phyloP scores from a whole-genome alignment of 2,329 filamentous ascomycete species.

The Cladosporium sp. region DNA sequence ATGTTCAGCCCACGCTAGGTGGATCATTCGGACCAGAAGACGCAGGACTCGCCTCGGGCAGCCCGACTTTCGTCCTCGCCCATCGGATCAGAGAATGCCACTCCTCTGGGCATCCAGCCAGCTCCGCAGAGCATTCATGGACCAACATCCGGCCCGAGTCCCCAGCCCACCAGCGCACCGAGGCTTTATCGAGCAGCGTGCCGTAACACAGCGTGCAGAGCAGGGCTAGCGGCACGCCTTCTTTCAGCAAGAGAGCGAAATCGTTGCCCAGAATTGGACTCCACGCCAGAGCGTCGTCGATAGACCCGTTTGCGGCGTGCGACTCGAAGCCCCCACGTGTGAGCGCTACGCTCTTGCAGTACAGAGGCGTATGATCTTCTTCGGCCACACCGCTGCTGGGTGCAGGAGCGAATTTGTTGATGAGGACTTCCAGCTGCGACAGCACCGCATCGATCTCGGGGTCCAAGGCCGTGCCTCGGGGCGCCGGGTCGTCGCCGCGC shows the following conservation, averaged over 20 bases:
- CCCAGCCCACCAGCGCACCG: not conserved
- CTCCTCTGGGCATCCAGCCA: conserved; percentile 4
- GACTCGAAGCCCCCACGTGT: not conserved
- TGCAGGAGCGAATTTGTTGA: not conserved
- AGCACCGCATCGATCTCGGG: not conserved
- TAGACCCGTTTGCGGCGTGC: not conserved
- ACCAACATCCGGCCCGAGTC: conserved; percentile 1
- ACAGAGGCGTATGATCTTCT: not conserved
- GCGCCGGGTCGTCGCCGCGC: not conserved
- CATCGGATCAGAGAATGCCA: conserved; percentile 9
- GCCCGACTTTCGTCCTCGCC: conserved; percentile 4
- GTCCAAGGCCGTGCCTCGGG: not conserved
- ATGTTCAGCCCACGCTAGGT: not conserved
- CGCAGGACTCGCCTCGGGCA: not conserved
- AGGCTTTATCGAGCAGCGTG: not conserved
- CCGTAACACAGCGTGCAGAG: conserved; percentile 4
- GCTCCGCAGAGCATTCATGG: conserved; percentile 4
- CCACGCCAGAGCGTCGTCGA: not conserved
- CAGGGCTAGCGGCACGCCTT: not conserved
- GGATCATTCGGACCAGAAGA: not conserved
- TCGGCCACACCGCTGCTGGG: not conserved
- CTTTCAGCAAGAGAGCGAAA: conserved; percentile 3
- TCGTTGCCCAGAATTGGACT: not conserved
- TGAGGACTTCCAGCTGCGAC: not conserved
- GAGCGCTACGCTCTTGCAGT: not conserved